phyloP scores from a whole-genome alignment of 345 rosid species.

The Dipteronia sinensis region DNA sequence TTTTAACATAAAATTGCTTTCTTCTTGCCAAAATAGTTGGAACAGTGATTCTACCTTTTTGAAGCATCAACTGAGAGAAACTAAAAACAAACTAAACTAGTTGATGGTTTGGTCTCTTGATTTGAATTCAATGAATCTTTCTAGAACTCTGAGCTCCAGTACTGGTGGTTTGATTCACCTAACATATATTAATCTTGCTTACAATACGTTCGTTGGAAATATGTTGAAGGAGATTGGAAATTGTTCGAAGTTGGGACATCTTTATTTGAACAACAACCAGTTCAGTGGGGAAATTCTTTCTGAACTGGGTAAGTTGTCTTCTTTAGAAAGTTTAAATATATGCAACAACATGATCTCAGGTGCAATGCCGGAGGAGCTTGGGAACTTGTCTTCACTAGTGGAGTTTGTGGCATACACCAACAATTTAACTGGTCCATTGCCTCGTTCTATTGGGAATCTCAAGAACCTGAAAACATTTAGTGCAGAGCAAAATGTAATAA shows the following conservation, averaged over 20 bases:
- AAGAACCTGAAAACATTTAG: constrained; percentile 54
- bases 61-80: no score
- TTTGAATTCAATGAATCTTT: constrained; percentile 73
- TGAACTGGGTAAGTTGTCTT: constrained; percentile 49
- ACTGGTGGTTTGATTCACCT: constrained; percentile 65
- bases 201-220: constrained; percentile 50
- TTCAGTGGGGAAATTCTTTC: constrained; percentile 62
- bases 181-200: constrained; percentile 62
- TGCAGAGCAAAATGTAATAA: constrained; percentile 75
- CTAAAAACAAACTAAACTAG: no score
- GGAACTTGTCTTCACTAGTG: constrained; percentile 57
- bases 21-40: no score
- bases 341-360: constrained; percentile 83
- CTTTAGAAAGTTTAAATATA: constrained; percentile 52
- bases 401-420: constrained; percentile 81
- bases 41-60: no score
- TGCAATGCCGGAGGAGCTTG: constrained; percentile 66
- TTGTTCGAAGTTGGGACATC: constrained; percentile 49
- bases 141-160: constrained; percentile 69
- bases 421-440: constrained; percentile 77
- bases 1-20: no score
- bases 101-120: constrained; percentile 55
- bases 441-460: constrained; percentile 75
- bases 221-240: constrained; percentile 78
- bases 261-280: constrained; percentile 68